These are phyloP conservation scores for Calonectria multiphialidica DNA, from an alignment of 2,329 filamentous ascomycete species.

Conservation along the genomic window DNA sequence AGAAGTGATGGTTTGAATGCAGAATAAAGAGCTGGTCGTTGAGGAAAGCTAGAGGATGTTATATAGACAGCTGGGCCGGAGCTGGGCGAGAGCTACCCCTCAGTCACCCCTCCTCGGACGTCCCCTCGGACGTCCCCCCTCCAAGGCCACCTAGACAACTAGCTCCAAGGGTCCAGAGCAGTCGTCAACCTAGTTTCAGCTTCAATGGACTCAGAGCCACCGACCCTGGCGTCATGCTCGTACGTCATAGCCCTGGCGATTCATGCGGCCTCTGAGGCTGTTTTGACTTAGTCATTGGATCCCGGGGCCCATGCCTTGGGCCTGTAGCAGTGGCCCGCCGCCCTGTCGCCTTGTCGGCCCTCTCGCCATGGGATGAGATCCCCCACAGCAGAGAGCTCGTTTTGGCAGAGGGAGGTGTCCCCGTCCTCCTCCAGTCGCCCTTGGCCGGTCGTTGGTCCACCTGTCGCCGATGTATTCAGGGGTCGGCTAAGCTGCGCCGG, in stretches of 20 bases:
- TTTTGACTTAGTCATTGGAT: neutral
- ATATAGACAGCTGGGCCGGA: too few species aligned
- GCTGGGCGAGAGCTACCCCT: conserved; percentile 6
- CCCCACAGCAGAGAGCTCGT: neutral
- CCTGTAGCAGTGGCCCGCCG: neutral
- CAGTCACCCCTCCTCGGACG: neutral
- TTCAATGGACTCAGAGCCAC: neutral
- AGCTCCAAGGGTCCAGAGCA: neutral
- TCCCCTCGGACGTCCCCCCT: neutral
- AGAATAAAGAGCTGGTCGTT: neutral
- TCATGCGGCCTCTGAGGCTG: neutral
- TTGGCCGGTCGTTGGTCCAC: conserved; percentile 6
- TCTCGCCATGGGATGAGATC: neutral
- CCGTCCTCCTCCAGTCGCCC: neutral
- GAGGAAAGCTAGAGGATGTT: neutral
- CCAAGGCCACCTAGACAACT: neutral
- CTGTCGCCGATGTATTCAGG: neutral
- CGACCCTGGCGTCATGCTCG: neutral
- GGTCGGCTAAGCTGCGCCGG: conserved; percentile 11
- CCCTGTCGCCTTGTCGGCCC: neutral
- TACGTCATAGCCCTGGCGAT: neutral
- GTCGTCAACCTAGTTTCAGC: conserved; percentile 15
- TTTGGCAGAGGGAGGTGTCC: neutral
- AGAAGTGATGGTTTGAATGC: neutral
- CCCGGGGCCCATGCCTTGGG: neutral